phyloP scores from a whole-genome alignment of 805 yeast genomes.

The Candida michaelii region DNA sequence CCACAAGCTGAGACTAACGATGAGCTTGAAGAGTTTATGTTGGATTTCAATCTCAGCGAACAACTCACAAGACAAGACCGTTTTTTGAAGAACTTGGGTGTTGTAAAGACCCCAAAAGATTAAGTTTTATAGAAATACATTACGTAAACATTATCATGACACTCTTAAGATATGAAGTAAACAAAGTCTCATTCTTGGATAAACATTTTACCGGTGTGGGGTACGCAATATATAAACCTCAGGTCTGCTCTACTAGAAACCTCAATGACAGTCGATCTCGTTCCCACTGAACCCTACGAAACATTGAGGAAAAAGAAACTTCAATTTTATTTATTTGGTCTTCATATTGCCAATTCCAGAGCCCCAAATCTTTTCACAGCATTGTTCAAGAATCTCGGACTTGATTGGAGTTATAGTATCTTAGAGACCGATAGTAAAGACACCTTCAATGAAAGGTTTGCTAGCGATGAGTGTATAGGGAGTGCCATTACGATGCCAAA shows the following conservation, averaged over 20 bases:
- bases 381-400: conserved; percentile 21
- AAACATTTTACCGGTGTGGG: too few species aligned
- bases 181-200: too few species aligned
- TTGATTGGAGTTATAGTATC: conserved; percentile 24
- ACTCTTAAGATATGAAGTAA: too few species aligned
- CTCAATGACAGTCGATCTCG: too few species aligned
- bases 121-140: too few species aligned
- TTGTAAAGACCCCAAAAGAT: not conserved
- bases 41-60: not conserved
- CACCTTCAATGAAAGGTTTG: conserved; percentile 18
- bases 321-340: conserved; percentile 23
- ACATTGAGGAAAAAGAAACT: conserved; percentile 7
- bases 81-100: not conserved
- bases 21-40: not conserved
- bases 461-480: conserved; percentile 19
- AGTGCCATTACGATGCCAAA: conserved; percentile 37
- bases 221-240: too few species aligned
- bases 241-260: too few species aligned
- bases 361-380: conserved; percentile 29
- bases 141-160: too few species aligned
- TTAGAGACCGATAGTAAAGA: conserved; percentile 22
- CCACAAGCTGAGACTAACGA: not conserved
- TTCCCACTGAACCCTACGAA: conserved; percentile 6
- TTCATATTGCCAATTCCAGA: conserved; percentile 23
- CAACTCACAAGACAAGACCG: not conserved